phyloP scores from a whole-genome alignment of 2,329 filamentous ascomycete species.

The Aspergillus ruber region DNA sequence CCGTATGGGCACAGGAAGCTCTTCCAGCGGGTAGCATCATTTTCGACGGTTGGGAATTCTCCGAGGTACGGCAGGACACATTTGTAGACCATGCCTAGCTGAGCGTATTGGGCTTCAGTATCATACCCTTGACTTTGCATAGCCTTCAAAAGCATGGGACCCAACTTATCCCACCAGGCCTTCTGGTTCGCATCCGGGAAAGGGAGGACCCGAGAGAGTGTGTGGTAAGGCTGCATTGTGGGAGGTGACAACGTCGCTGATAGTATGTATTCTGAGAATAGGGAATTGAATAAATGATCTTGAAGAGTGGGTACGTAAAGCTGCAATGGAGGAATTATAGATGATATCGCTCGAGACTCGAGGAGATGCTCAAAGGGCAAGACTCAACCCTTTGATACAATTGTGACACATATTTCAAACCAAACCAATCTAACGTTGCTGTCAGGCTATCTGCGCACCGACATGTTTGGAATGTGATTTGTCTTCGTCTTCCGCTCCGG shows the following conservation, averaged over 20 bases:
- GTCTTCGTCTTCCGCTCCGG: too few species aligned
- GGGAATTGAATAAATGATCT: too few species aligned
- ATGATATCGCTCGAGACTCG: neutral
- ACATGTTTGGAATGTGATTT: too few species aligned
- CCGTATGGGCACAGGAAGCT: slow-evolving; percentile 10
- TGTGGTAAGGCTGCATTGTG: neutral
- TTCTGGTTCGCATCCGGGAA: slow-evolving; percentile 7
- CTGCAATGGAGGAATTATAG: neutral
- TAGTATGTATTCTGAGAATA: too few species aligned
- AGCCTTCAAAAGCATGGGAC: slow-evolving; percentile 10
- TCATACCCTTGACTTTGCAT: slow-evolving; percentile 10
- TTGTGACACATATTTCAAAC: neutral
- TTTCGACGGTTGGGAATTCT: slow-evolving; percentile 4
- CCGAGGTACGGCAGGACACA: slow-evolving; percentile 13
- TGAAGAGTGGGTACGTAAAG: neutral
- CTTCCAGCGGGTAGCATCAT: slow-evolving; percentile 4
- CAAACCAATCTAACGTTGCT: too few species aligned
- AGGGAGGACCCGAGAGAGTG: neutral
- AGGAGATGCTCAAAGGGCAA: neutral
- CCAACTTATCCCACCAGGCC: slow-evolving; percentile 17
- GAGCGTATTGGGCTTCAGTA: slow-evolving; percentile 11
- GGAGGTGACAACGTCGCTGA: neutral
- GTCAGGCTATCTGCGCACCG: too few species aligned
- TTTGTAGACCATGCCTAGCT: slow-evolving; percentile 9
- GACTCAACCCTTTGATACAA: neutral